Evolutionary conservation across 306 rosid species (phyloP).

Genomic region (Cicer judaicum): DNA sequence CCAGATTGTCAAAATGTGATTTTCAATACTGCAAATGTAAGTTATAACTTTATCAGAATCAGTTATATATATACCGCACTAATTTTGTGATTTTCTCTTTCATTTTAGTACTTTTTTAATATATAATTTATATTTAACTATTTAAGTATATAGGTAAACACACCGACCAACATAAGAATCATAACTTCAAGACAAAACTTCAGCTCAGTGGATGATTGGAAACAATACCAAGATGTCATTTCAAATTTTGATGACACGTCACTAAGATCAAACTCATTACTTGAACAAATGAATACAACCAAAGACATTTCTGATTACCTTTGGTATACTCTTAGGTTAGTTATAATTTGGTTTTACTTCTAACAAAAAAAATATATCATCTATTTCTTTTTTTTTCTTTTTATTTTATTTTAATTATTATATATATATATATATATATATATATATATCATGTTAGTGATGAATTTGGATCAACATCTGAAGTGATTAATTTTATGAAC

Average conservation of each 20-base stretch:
- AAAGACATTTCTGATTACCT: conserved; percentile 78
- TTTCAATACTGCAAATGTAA: conserved; percentile 71
- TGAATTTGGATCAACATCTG: conserved; percentile 31
- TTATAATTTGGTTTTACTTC: conserved; percentile 7
- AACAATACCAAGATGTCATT: conserved; percentile 55
- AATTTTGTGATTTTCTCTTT: background rate
- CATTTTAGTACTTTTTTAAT: background rate
- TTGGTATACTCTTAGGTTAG: conserved; percentile 74
- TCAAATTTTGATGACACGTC: conserved; percentile 54
- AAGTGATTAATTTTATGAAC: conserved; percentile 29
- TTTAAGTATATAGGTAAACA: conserved; percentile 48
- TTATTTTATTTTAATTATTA: no score
- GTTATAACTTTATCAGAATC: background rate
- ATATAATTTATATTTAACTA: background rate
- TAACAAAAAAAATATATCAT: background rate
- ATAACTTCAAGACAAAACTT: conserved; percentile 45
- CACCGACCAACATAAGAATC: conserved; percentile 53
- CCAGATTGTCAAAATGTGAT: conserved; percentile 61
- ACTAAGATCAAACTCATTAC: conserved; percentile 56
- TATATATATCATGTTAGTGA: background rate
- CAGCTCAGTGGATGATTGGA: conserved; percentile 58
- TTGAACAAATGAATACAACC: conserved; percentile 73
- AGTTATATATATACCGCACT: background rate
- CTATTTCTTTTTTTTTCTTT: background rate
- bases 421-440: no score